Percentiles rank a stretch among this genome's conserved stretches.
Evolutionary conservation across 164 flowering plant genomes (phyloP).

Genomic region (Liriodendron chinense): DNA sequence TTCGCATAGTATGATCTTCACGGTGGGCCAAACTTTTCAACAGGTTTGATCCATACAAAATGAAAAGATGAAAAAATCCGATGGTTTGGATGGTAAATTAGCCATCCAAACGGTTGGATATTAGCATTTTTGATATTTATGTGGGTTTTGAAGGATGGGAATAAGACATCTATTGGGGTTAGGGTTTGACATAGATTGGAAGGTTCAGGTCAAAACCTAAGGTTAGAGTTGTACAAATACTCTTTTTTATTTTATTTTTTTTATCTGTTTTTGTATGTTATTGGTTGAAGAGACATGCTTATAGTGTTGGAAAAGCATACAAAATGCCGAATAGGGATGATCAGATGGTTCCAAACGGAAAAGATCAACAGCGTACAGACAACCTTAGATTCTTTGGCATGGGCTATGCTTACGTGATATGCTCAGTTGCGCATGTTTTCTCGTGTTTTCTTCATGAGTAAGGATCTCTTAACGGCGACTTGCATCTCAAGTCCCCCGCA

Average conservation of each 20-base stretch:
- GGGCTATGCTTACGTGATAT: not conserved
- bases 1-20: no score
- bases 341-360: constrained; percentile 11
- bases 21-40: no score
- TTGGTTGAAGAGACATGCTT: constrained; percentile 6
- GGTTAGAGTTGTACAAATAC: not conserved
- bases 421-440: not conserved
- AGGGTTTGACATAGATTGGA: constrained; percentile 15
- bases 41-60: no score
- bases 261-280: constrained; percentile 1
- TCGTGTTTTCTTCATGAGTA: no score
- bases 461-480: no score
- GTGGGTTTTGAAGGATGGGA: constrained; percentile 1
- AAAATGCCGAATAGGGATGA: constrained; percentile 6
- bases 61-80: no score
- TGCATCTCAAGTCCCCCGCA: no score
- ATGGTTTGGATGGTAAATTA: no score
- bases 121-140: not conserved
- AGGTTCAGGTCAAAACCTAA: constrained; percentile 13
- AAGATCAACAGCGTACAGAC: constrained; percentile 11
- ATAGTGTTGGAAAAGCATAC: not conserved
- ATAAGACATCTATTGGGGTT: constrained; percentile 1
- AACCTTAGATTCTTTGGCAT: constrained; percentile 1
- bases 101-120: not conserved
- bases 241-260: no score